A percentile compares a stretch with the other conserved stretches of the same genome.
These are phyloP conservation scores for Acer negundo DNA, from an alignment of 345 rosid species.

Conservation along the genomic window DNA sequence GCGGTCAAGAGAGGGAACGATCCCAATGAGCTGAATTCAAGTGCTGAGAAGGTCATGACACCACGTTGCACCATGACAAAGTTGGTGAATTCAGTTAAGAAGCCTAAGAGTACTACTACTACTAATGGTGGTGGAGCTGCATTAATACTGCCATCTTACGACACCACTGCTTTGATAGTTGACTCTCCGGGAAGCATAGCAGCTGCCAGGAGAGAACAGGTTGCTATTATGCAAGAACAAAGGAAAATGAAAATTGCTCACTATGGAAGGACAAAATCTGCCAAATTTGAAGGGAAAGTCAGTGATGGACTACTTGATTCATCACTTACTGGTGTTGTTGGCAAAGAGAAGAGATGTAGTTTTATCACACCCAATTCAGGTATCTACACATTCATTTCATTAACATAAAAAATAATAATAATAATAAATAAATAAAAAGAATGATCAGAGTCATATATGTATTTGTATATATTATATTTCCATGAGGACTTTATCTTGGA, in stretches of 20 bases:
- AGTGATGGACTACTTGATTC: constrained; percentile 23
- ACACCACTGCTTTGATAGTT: constrained; percentile 28
- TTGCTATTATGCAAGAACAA: constrained; percentile 60
- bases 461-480: too few relatives aligned
- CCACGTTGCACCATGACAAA: constrained; percentile 22
- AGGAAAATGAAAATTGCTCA: constrained; percentile 61
- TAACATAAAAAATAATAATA: background rate
- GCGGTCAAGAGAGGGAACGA: constrained; percentile 33
- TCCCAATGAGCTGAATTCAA: constrained; percentile 23
- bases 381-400: constrained; percentile 13
- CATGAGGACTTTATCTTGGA: background rate
- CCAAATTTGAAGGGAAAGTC: constrained; percentile 31
- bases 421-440: too few relatives aligned
- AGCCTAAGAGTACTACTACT: constrained; percentile 3
- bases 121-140: constrained; percentile 4
- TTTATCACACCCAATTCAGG: constrained; percentile 74
- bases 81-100: constrained; percentile 22
- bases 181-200: constrained; percentile 71
- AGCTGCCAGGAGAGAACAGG: constrained; percentile 68
- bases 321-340: background rate
- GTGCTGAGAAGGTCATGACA: constrained; percentile 33
- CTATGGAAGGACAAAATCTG: constrained; percentile 64
- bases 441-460: background rate
- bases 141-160: constrained; percentile 7
- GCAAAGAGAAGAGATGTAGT: constrained; percentile 56